Evolutionary conservation across 2,329 filamentous ascomycete genomes (phyloP).

Genomic region (Massarina eburnea): DNA sequence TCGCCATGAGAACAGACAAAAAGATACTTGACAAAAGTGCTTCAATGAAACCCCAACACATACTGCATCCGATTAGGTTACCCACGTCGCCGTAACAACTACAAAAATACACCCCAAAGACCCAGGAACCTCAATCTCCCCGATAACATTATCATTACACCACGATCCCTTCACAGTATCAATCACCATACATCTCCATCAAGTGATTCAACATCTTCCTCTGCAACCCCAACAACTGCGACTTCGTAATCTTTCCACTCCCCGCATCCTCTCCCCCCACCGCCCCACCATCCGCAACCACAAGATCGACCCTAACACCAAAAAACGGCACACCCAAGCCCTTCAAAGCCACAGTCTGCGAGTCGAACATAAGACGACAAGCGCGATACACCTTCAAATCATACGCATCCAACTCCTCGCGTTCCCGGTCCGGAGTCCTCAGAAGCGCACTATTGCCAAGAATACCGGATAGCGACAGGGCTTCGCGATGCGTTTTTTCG

Average conservation of each 20-base stretch:
- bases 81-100: too few relatives aligned
- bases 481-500: constrained; percentile 56
- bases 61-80: too few relatives aligned
- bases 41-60: too few relatives aligned
- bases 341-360: constrained; percentile 58
- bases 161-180: too few relatives aligned
- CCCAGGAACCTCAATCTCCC: too few relatives aligned
- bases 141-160: too few relatives aligned
- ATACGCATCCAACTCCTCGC: constrained; percentile 59
- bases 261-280: constrained; percentile 1
- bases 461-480: constrained; percentile 45
- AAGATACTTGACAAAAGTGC: too few relatives aligned
- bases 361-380: constrained; percentile 60
- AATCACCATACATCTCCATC: constrained; percentile 33
- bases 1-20: too few relatives aligned
- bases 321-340: constrained; percentile 49
- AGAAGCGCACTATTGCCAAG: constrained; percentile 23
- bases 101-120: too few relatives aligned
- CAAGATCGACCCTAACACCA: constrained; percentile 25
- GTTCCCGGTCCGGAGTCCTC: constrained; percentile 50
- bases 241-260: constrained; percentile 26
- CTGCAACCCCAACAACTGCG: constrained; percentile 33
- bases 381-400: constrained; percentile 65
- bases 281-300: constrained; percentile 24
- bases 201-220: constrained; percentile 41